Evolutionary conservation across 1,284 basidiomycete species (phyloP).

Genomic region (Sporisorium scitamineum): DNA sequence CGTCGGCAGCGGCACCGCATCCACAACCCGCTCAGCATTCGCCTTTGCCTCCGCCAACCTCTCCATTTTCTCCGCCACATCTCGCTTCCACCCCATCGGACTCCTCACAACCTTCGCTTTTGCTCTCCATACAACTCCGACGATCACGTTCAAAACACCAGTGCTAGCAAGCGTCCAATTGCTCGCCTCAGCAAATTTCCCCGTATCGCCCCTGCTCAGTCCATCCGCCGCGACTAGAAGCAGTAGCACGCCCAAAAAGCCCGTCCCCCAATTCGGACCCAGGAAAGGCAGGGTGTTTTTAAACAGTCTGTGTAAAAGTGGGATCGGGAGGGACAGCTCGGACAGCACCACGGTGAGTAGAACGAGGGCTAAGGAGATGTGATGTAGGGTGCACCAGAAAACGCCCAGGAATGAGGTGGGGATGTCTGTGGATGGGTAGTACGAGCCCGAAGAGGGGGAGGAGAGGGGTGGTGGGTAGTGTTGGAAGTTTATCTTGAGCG

Average conservation of each 20-base stretch:
- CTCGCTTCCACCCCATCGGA: slow-evolving; percentile 31
- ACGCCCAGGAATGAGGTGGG: slow-evolving; percentile 54
- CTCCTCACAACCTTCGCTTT: slow-evolving; percentile 37
- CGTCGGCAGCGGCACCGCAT: slow-evolving; percentile 10
- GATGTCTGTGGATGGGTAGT: slow-evolving; percentile 51
- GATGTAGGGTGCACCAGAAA: slow-evolving; percentile 57
- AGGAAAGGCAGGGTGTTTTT: slow-evolving; percentile 51
- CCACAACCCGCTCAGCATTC: slow-evolving; percentile 30
- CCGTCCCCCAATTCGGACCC: slow-evolving; percentile 51
- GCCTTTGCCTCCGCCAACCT: slow-evolving; percentile 36
- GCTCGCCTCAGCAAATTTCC: slow-evolving; percentile 24
- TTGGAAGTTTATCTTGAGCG: slow-evolving; percentile 24
- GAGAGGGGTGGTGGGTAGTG: slow-evolving; percentile 25
- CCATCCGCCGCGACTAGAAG: slow-evolving; percentile 38
- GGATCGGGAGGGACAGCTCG: slow-evolving; percentile 47
- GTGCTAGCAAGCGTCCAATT: slow-evolving; percentile 33
- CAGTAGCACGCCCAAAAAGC: slow-evolving; percentile 46
- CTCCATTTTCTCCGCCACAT: slow-evolving; percentile 38
- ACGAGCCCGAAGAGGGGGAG: slow-evolving; percentile 7
- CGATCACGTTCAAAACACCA: slow-evolving; percentile 28
- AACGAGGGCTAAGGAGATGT: slow-evolving; percentile 27
- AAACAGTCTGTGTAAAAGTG: slow-evolving; percentile 38
- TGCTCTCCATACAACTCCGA: slow-evolving; percentile 35
- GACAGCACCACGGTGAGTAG: slow-evolving; percentile 39
- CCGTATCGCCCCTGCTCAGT: slow-evolving; percentile 15